phyloP scores from a whole-genome alignment of 2,329 filamentous ascomycete genomes.

The Stagonosporopsis tanaceti region DNA sequence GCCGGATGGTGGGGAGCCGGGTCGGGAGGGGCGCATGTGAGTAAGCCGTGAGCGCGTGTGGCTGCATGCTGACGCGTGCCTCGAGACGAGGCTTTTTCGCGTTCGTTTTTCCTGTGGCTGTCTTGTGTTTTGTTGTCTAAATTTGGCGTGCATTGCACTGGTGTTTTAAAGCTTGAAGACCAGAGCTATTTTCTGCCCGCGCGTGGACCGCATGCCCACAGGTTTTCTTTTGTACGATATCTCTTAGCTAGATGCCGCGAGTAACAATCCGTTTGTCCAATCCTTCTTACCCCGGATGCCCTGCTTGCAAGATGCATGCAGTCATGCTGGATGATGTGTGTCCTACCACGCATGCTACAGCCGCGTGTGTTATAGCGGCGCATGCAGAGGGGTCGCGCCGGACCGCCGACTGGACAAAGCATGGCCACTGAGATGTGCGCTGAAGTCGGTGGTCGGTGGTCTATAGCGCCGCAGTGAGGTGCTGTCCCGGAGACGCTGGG shows the following conservation, averaged over 20 bases:
- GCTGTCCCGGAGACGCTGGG: background rate
- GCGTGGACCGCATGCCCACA: background rate
- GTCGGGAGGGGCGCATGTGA: background rate
- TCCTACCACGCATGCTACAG: background rate
- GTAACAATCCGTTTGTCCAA: background rate
- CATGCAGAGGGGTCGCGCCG: background rate
- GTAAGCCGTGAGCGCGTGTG: background rate
- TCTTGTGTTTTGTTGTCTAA: background rate
- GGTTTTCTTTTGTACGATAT: background rate
- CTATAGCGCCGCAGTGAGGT: background rate
- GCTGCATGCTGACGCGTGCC: background rate
- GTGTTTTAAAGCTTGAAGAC: background rate
- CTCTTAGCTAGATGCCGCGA: background rate
- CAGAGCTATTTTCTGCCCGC: background rate
- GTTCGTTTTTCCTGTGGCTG: background rate
- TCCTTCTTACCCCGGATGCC: background rate
- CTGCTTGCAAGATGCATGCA: background rate
- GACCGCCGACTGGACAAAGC: background rate
- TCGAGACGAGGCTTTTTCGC: background rate
- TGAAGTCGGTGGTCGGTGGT: background rate
- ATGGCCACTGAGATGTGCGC: background rate
- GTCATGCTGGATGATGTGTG: background rate
- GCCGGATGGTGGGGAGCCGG: conserved; percentile 24
- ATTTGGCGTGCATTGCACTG: background rate
- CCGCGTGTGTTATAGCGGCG: background rate